A percentile compares a stretch with the other conserved stretches of the same genome.
phyloP scores from a whole-genome alignment of 352 stramenopile genomes.

The Nothophytophthora sp. region DNA sequence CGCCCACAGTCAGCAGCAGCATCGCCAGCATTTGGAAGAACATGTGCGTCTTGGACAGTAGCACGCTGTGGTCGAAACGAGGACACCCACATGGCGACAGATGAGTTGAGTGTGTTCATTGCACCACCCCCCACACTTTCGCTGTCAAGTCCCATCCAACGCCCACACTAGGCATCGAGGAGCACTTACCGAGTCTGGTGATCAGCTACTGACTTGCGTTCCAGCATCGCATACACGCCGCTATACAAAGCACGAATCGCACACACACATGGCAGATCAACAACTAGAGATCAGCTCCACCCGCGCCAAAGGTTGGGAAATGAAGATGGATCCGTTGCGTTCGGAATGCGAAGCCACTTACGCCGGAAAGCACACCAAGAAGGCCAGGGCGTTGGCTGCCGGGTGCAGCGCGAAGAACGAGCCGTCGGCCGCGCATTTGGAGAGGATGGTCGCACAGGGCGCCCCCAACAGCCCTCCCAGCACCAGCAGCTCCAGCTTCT shows the following conservation, averaged over 20 bases:
- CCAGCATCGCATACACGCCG: constrained; percentile 60
- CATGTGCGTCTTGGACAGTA: constrained; percentile 55
- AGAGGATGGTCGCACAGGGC: constrained; percentile 49
- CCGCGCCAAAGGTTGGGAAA: too few relatives aligned
- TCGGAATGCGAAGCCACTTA: too few relatives aligned
- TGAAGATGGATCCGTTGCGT: too few relatives aligned
- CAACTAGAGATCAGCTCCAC: too few relatives aligned
- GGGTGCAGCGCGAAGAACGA: constrained; percentile 66
- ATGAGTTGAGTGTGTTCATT: too few relatives aligned
- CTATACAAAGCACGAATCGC: constrained; percentile 19
- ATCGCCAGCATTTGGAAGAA: constrained; percentile 49
- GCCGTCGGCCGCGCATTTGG: constrained; percentile 25
- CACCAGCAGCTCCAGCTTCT: constrained; percentile 60
- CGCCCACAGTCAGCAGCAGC: constrained; percentile 38
- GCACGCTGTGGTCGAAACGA: constrained; percentile 16
- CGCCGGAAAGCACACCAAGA: constrained; percentile 62
- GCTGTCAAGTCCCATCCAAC: too few relatives aligned
- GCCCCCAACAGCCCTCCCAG: constrained; percentile 51
- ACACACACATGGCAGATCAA: too few relatives aligned
- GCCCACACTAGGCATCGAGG: background rate
- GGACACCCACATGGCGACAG: background rate
- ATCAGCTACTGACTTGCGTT: constrained; percentile 48
- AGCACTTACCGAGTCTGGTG: constrained; percentile 41
- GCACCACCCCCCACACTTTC: too few relatives aligned
- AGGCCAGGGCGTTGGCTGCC: constrained; percentile 59